Evolutionary conservation across 2,329 filamentous ascomycete genomes (phyloP).

Genomic region (Didymella pomorum): DNA sequence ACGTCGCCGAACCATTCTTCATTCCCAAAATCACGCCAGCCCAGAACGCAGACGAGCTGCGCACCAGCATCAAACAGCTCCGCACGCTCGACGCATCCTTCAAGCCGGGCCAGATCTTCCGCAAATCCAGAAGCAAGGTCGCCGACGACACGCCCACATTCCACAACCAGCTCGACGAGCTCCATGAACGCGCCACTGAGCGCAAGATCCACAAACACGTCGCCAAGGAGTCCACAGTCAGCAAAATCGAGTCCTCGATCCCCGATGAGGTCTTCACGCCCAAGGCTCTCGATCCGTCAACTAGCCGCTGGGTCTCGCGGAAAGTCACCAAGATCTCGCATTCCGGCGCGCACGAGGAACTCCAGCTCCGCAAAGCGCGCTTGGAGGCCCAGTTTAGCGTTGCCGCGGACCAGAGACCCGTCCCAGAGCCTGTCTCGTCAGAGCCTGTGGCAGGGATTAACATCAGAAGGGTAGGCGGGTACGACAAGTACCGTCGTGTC

Average conservation of each 20-base stretch:
- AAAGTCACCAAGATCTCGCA: neutral
- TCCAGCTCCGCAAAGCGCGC: no score
- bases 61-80: slow-evolving; percentile 3
- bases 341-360: neutral
- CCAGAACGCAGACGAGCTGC: neutral
- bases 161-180: neutral
- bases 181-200: neutral
- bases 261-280: neutral
- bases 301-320: slow-evolving; percentile 4
- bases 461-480: neutral
- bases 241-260: neutral
- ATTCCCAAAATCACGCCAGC: slow-evolving; percentile 2
- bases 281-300: neutral
- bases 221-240: neutral
- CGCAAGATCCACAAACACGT: slow-evolving; percentile 17
- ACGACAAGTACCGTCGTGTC: neutral
- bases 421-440: neutral
- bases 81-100: neutral
- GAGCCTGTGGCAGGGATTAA: neutral
- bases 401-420: no score
- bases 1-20: slow-evolving; percentile 1
- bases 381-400: no score
- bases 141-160: neutral
- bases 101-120: slow-evolving; percentile 8
- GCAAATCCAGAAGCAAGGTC: slow-evolving; percentile 8